Conservation (phyloP, 164 flowering plant genomes). For the Umbellularia californica region DNA sequence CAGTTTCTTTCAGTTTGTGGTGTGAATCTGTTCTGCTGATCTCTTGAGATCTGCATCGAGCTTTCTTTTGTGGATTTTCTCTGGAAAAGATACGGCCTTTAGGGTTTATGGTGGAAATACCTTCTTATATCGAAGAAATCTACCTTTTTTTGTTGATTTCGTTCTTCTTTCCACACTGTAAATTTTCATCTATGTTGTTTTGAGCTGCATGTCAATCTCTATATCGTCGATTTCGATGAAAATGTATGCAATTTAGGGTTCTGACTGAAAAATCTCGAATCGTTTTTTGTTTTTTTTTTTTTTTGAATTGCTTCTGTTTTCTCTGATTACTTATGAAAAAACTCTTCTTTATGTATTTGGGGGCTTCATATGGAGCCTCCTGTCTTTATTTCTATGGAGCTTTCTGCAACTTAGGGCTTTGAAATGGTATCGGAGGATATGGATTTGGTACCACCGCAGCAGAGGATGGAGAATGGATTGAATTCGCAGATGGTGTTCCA, state of each 20-base stretch:
- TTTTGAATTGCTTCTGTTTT: neutral
- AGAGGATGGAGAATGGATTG: slow-evolving; percentile 36
- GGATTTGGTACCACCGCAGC: slow-evolving; percentile 31
- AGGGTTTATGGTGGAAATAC: neutral
- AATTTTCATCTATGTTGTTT: neutral
- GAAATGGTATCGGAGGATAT: slow-evolving; percentile 42
- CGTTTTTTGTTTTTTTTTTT: too few species aligned
- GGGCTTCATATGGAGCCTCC: neutral
- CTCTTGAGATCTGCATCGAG: neutral
- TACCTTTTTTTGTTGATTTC: neutral
- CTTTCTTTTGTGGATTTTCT: neutral
- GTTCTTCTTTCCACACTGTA: neutral
- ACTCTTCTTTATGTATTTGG: neutral
- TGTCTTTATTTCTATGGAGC: neutral
- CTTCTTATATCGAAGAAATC: neutral
- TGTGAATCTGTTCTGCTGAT: neutral
- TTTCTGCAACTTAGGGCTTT: slow-evolving; percentile 12
- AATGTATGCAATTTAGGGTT: slow-evolving; percentile 13
- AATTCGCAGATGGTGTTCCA: slow-evolving; percentile 53
- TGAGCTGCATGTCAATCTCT: neutral
- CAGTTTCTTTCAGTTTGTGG: neutral
- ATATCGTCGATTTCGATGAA: neutral
- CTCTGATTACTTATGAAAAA: neutral
- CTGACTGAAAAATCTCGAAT: neutral
- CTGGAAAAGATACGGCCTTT: neutral